Percentiles rank a stretch among this genome's conserved stretches.
Conservation (phyloP, 768 basidiomycete species). For the Glaciozyma antarctica region DNA sequence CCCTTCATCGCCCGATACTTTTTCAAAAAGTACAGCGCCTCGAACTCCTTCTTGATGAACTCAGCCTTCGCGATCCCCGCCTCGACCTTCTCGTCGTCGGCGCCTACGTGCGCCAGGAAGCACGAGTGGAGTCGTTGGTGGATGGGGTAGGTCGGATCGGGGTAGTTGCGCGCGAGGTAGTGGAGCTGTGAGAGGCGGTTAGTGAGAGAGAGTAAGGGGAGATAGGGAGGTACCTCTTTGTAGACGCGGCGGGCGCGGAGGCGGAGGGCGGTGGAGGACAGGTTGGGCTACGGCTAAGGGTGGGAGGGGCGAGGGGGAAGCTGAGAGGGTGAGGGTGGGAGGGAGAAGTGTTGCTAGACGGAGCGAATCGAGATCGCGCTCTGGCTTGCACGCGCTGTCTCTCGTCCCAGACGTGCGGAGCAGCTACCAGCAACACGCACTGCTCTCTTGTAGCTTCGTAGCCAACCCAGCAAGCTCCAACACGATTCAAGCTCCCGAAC, state of each 20-base stretch:
- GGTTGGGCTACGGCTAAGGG: too few species aligned
- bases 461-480: too few species aligned
- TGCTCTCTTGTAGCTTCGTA: too few species aligned
- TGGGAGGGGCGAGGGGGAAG: too few species aligned
- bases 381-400: too few species aligned
- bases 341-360: too few species aligned
- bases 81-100: conserved; percentile 11
- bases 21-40: conserved; percentile 23
- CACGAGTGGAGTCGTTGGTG: conserved; percentile 22
- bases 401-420: too few species aligned
- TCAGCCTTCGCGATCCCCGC: conserved; percentile 27
- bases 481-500: too few species aligned
- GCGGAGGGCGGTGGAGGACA: background rate
- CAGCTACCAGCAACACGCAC: too few species aligned
- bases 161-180: conserved; percentile 26
- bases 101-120: conserved; percentile 26
- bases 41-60: conserved; percentile 29
- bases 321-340: too few species aligned
- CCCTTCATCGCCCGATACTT: conserved; percentile 28
- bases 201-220: background rate
- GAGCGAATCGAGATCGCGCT: too few species aligned
- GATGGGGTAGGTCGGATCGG: conserved; percentile 25
- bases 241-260: conserved; percentile 23
- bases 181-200: conserved; percentile 5
- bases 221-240: conserved; percentile 21